Conservation (phyloP, 1,284 basidiomycete genomes). For the Moesziomyces parantarcticus region DNA sequence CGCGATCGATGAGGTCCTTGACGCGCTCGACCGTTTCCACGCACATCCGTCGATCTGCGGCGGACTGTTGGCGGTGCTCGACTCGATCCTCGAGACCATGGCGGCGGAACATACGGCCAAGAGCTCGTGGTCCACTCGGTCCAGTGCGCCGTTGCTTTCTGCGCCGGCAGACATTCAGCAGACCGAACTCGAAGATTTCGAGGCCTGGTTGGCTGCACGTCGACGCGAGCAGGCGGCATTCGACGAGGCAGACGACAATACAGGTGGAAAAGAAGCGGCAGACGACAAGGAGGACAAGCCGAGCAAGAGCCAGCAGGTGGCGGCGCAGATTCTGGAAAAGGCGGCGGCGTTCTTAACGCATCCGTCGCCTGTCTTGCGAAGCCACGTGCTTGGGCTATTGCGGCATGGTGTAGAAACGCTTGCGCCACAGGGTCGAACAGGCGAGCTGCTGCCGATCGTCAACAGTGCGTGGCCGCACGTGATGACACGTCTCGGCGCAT, state of each 20-base stretch:
- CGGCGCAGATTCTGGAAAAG: slow-evolving; percentile 35
- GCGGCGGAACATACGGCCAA: slow-evolving; percentile 26
- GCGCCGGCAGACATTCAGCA: not conserved
- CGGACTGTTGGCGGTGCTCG: slow-evolving; percentile 59
- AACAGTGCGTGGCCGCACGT: slow-evolving; percentile 62
- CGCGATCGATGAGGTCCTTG: slow-evolving; percentile 65
- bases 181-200: slow-evolving; percentile 14
- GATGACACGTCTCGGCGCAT: slow-evolving; percentile 53
- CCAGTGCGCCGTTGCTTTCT: not conserved
- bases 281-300: slow-evolving; percentile 36
- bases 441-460: slow-evolving; percentile 58
- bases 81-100: slow-evolving; percentile 54
- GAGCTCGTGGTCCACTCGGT: not conserved
- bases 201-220: slow-evolving; percentile 15
- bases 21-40: slow-evolving; percentile 65
- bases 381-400: slow-evolving; percentile 39
- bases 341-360: slow-evolving; percentile 46
- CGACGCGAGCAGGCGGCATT: slow-evolving; percentile 5
- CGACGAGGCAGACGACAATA: not conserved
- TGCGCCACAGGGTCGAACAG: slow-evolving; percentile 35
- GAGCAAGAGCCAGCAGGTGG: slow-evolving; percentile 40
- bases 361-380: slow-evolving; percentile 41
- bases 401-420: slow-evolving; percentile 45
- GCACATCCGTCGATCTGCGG: slow-evolving; percentile 51
- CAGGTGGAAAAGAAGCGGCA: not conserved